phyloP scores from a whole-genome alignment of 345 rosid species.

The Heritiera littoralis region DNA sequence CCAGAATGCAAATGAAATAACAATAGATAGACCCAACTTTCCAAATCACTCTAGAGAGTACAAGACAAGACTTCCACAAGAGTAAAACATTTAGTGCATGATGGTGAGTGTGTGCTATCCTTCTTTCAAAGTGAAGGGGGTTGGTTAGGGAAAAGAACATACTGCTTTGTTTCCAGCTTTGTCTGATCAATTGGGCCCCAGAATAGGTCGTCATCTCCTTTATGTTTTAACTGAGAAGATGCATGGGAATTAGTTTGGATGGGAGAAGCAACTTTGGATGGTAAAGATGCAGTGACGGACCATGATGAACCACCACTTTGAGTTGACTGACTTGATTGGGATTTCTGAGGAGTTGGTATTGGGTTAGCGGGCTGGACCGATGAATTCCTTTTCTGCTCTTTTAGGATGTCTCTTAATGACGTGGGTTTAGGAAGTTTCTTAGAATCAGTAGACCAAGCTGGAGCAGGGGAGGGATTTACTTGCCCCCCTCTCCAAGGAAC shows the following conservation, averaged over 20 bases:
- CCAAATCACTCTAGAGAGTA: background rate
- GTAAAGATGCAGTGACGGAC: slow-evolving; percentile 61
- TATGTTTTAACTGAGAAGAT: slow-evolving; percentile 57
- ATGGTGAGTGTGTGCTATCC: background rate
- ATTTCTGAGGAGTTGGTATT: slow-evolving; percentile 52
- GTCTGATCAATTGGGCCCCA: slow-evolving; percentile 93
- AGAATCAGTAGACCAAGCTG: slow-evolving; percentile 85
- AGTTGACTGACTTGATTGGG: slow-evolving; percentile 49
- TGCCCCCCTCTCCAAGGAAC: slow-evolving; percentile 85
- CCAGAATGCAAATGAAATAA: background rate
- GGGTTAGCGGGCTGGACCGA: slow-evolving; percentile 48
- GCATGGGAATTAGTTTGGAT: slow-evolving; percentile 53
- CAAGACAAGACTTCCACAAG: background rate
- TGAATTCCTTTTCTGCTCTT: slow-evolving; percentile 76
- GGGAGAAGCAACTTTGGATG: slow-evolving; percentile 62
- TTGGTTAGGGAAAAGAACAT: slow-evolving; percentile 27
- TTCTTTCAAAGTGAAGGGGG: background rate
- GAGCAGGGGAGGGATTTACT: slow-evolving; percentile 54
- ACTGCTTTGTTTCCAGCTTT: slow-evolving; percentile 76
- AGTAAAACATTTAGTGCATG: background rate
- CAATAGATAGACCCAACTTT: background rate
- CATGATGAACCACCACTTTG: slow-evolving; percentile 49
- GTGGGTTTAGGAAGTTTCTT: slow-evolving; percentile 63
- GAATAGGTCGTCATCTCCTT: slow-evolving; percentile 87
- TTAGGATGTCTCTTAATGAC: slow-evolving; percentile 85